Evolutionary conservation across 2,329 filamentous ascomycete genomes (phyloP).

Genomic region (Fusarium albidum): DNA sequence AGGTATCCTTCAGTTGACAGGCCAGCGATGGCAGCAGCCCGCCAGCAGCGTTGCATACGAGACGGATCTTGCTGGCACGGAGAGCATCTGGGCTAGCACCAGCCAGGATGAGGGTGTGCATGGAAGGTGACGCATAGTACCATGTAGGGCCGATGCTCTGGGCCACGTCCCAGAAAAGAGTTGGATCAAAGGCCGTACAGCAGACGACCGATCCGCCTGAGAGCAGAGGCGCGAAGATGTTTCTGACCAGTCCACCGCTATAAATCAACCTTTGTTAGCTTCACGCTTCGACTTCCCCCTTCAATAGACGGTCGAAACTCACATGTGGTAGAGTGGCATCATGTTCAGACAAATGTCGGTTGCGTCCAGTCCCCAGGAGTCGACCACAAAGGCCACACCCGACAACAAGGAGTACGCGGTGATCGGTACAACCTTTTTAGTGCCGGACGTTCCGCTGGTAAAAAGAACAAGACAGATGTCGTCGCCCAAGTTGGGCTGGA

Average conservation of each 20-base stretch:
- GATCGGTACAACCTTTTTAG: conserved; percentile 66
- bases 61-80: conserved; percentile 53
- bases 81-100: conserved; percentile 51
- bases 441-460: conserved; percentile 65
- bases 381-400: conserved; percentile 60
- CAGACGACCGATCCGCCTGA: conserved; percentile 63
- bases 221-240: conserved; percentile 63
- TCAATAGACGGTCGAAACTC: conserved; percentile 37
- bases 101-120: conserved; percentile 63
- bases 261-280: background rate
- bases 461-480: conserved; percentile 62
- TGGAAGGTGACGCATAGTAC: conserved; percentile 67
- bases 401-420: conserved; percentile 58
- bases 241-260: conserved; percentile 61
- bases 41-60: conserved; percentile 65
- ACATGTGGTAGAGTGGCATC: conserved; percentile 67
- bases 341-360: conserved; percentile 63
- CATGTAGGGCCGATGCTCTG: conserved; percentile 58
- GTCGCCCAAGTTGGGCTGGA: conserved; percentile 50
- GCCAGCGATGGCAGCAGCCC: conserved; percentile 61
- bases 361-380: conserved; percentile 59
- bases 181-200: conserved; percentile 62
- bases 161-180: conserved; percentile 63
- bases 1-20: conserved; percentile 56
- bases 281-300: background rate